Evolutionary conservation across 2,329 filamentous ascomycete species (phyloP).

Genomic region (Diaporthe eres): DNA sequence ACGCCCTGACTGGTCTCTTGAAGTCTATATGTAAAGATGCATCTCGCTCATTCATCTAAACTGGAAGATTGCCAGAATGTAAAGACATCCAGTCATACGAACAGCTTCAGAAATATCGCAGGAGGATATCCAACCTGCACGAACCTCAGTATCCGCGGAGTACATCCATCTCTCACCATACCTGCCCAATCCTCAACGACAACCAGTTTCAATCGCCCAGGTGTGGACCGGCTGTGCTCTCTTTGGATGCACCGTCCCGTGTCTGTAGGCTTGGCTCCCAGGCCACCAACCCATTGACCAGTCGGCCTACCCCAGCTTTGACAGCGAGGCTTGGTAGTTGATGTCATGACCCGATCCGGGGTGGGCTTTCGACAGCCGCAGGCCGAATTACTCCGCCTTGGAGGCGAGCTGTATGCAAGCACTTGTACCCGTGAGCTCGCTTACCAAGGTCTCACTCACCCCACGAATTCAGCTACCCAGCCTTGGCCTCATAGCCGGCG

Average conservation of each 20-base stretch:
- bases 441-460: neutral
- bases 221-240: constrained; percentile 15
- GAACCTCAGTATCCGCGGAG: neutral
- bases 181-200: neutral
- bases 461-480: neutral
- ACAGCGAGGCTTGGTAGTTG: constrained; percentile 8
- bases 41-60: neutral
- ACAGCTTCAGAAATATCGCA: neutral
- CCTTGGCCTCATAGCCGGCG: neutral
- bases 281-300: neutral
- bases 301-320: neutral
- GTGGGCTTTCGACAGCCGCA: neutral
- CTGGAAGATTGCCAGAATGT: neutral
- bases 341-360: constrained; percentile 1
- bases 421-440: neutral
- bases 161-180: neutral
- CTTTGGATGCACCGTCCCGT: constrained; percentile 18
- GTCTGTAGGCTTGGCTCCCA: constrained; percentile 15
- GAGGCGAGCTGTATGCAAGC: neutral
- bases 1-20: neutral
- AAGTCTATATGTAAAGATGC: neutral
- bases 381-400: neutral
- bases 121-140: neutral
- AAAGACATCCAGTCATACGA: neutral
- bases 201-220: neutral